These are phyloP conservation scores for Aristolochia contorta DNA, from an alignment of 164 flowering plant genomes.

Conservation along the genomic window DNA sequence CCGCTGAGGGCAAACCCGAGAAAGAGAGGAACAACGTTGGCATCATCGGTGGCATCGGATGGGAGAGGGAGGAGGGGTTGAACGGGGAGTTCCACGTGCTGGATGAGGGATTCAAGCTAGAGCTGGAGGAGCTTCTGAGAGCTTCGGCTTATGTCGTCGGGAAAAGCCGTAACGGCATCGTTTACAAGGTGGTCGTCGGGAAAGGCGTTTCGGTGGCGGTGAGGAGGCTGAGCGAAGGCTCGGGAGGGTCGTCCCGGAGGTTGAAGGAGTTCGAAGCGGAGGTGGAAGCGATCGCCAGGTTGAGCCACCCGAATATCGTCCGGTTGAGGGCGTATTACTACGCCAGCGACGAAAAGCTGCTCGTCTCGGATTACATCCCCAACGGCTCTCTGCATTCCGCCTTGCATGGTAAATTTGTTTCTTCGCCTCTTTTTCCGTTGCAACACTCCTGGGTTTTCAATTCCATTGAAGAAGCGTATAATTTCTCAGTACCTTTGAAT, in stretches of 20 bases:
- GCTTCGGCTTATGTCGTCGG: conserved; percentile 96
- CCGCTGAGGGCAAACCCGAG: conserved; percentile 28
- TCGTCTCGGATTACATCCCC: conserved; percentile 71
- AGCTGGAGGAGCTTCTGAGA: conserved; percentile 87
- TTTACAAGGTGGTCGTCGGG: conserved; percentile 83
- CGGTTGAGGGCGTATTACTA: conserved; percentile 82
- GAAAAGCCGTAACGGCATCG: conserved; percentile 85
- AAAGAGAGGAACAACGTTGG: conserved; percentile 12
- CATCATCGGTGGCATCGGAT: conserved; percentile 2
- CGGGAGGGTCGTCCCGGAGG: conserved; percentile 30
- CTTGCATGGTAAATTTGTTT: conserved; percentile 51
- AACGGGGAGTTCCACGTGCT: conserved; percentile 65
- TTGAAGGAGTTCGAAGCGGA: conserved; percentile 79
- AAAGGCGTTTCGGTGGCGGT: conserved; percentile 62
- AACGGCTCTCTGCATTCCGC: conserved; percentile 77
- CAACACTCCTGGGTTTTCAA: neutral
- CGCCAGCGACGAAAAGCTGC: conserved; percentile 76
- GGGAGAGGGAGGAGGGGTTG: conserved; percentile 45
- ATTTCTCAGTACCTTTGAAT: too few relatives aligned
- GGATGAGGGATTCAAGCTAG: conserved; percentile 57
- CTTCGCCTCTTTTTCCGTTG: neutral
- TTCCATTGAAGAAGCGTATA: neutral
- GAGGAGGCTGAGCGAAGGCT: conserved; percentile 73
- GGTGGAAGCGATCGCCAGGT: conserved; percentile 66
- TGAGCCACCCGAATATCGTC: conserved; percentile 72